Base-by-base conservation (phyloP, 495 filamentous ascomycete species). In the Penicillium salamii region DNA sequence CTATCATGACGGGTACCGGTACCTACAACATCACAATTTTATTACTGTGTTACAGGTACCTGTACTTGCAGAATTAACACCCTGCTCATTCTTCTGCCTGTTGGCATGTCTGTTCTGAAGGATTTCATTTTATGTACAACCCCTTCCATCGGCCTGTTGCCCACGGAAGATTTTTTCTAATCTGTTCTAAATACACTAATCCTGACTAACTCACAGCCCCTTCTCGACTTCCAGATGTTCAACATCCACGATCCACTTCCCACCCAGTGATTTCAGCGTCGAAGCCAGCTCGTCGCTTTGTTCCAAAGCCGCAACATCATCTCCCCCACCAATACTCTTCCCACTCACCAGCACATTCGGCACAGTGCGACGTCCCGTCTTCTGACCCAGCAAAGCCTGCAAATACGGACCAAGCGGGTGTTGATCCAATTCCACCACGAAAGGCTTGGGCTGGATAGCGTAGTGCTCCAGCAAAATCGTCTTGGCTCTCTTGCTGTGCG, bases 341-440 rank as follows among this genome's bases (percentile, higher is more conserved):
- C 89, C 93, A 58, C 85, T 88, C 37, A 98, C 79, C 46, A 98
- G 72, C 23, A 98, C 76, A 59, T 98, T 98, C 2, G 93, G 93
- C 2, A 98, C 93, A 1, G 93, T 98, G 41, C 72, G 74, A 18
- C 93, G 75, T 19, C 88, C 88, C 2, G 93, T 98, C 55, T 72
- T 85, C 50, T 84, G 78, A 8, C 56, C 78, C 15, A 98, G 67
- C 12, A 77, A 74, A 2, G 63, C 75, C 63, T 98, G 93, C 20
- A 98, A 66, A 24, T 79, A 64, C 3, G 62, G 51, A 11, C 93
- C 93, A 12, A 93, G 72, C 4, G 80, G 79, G 62, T 96, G 89
- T 53, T 83, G 67, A 63, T 98, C 89, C 8, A 98, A 79, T 72
- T 98, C 93, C 15, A 98, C 90, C 19, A 98, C 87, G 61, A 84